Evolutionary conservation across 1,284 basidiomycete genomes (phyloP), one percentile per base, ranked within the genome.

Genomic region (Cryptococcus sp.): DNA sequence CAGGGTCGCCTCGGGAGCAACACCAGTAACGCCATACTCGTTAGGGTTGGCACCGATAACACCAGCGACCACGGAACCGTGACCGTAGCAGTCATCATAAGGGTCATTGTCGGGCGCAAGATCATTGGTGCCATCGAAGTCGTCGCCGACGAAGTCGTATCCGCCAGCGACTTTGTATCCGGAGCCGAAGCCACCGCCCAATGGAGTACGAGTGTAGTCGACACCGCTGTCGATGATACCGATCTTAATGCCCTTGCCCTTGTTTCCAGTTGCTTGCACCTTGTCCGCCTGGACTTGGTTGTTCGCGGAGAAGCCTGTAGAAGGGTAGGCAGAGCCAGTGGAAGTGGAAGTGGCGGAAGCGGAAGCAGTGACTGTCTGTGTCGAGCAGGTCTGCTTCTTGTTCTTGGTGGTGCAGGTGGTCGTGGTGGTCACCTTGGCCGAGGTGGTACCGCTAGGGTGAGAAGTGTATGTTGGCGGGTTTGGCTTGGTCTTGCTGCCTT

Each of bases 21-120:
- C 72, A 65, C 77, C 77, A 23, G 71, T 68, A 27, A 73, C 83
- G 66, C 76, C 80, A 70, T 84, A 84, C 78, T 82, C 64, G 67
- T 86, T 87, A 31, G 61, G 55, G 49, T 70, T 63, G 39, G 75
- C 71, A 31, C 66, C 86, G 51, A 89, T 84, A 65, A 87, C 86
- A 52, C 87, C 86, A 49, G 83, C 82, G 35, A 87, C 84, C 69
- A 87, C 84, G 1, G 87, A 86, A 16, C 86, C 85, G 65, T 87
- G 85, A 4, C 83, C 76, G 54, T 68, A 71, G 54, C 76, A 82
- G 46, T 74, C 66, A 56, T 79, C 76, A 45, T 76, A 73, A 38
- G 79, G 80, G 55, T 80, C 77, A n/a, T 57, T 54, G 56, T 75
- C 75, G 5, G 78, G 75, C 8, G 72, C 65, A 27, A 78, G 77